phyloP scores from a whole-genome alignment of 306 rosid genomes.

The Quercus bicolor region DNA sequence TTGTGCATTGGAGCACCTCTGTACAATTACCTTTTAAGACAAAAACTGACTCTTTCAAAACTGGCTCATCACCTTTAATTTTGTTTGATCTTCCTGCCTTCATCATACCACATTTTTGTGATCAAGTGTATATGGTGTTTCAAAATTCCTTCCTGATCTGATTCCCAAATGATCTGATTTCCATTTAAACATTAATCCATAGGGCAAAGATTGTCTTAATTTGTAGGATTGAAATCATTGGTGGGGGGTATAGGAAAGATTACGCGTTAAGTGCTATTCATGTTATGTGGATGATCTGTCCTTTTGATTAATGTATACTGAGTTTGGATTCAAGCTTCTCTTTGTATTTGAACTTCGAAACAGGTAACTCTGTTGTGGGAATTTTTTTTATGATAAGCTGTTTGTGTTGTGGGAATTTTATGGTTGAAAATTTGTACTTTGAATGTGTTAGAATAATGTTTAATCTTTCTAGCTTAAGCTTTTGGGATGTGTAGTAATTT shows the following conservation, averaged over 20 bases:
- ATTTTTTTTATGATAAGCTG: too few species aligned
- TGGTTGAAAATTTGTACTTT: too few species aligned
- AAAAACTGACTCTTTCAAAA: background rate
- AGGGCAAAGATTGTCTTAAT: background rate
- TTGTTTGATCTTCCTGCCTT: background rate
- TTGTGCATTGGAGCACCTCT: background rate
- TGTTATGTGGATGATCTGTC: background rate
- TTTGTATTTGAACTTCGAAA: background rate
- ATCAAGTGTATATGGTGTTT: background rate
- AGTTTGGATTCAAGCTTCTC: background rate
- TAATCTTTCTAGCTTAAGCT: too few species aligned
- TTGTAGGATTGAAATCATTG: background rate
- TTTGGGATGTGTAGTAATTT: too few species aligned
- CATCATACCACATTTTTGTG: background rate
- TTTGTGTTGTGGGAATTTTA: too few species aligned
- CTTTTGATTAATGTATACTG: background rate
- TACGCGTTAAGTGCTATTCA: background rate
- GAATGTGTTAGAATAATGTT: too few species aligned
- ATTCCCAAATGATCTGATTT: background rate
- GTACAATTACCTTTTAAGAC: background rate
- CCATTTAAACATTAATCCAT: background rate
- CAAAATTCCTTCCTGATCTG: background rate
- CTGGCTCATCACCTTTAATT: background rate
- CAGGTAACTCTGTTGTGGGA: background rate
- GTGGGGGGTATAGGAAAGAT: background rate